These are phyloP conservation scores for Alnus rubra DNA, from an alignment of 306 rosid species.

Conservation along the genomic window DNA sequence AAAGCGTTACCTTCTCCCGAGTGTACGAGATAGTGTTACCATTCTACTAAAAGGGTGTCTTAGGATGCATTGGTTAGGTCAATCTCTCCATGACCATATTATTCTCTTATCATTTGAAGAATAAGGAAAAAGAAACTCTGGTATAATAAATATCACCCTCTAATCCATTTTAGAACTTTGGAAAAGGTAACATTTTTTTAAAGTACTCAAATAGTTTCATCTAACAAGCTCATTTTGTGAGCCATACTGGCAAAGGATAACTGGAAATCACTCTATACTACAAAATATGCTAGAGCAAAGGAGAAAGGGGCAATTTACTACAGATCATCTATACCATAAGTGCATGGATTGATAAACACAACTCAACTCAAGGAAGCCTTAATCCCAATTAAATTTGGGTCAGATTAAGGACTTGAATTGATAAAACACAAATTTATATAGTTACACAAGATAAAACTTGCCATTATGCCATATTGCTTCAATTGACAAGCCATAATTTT, in stretches of 20 bases:
- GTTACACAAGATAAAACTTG: background rate
- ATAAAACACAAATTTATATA: background rate
- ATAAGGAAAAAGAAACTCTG: constrained; percentile 13
- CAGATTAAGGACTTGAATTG: background rate
- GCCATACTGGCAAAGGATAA: background rate
- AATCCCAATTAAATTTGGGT: no score
- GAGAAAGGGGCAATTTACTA: background rate
- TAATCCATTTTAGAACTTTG: background rate
- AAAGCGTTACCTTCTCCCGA: background rate
- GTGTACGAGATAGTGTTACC: no score
- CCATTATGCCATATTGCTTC: background rate
- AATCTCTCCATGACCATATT: constrained; percentile 24
- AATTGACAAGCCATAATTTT: constrained; percentile 16
- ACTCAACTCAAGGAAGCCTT: background rate
- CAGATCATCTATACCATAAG: background rate
- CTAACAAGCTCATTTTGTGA: background rate
- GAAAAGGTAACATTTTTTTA: background rate
- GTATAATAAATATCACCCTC: constrained; percentile 7
- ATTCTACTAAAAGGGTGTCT: constrained; percentile 2
- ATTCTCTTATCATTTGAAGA: constrained; percentile 22
- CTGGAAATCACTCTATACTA: background rate
- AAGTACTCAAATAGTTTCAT: background rate
- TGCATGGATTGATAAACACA: background rate
- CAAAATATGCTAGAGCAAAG: background rate
- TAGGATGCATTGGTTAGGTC: constrained; percentile 7